Evolutionary conservation across 2,329 filamentous ascomycete species (phyloP), one percentile per base, ranked within the genome.

Genomic region (Tothia fuscella): DNA sequence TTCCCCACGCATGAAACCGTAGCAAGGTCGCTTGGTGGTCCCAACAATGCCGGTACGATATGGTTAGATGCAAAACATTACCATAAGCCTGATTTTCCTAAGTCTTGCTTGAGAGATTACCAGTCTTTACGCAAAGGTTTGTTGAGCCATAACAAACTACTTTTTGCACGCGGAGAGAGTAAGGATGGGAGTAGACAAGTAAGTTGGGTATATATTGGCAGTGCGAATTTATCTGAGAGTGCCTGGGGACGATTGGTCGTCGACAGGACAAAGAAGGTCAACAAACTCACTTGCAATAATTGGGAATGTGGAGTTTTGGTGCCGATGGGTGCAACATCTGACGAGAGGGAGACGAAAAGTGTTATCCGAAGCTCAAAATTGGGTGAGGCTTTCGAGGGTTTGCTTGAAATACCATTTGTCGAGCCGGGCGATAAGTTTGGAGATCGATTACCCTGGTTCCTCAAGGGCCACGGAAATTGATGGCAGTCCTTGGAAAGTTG

Each of bases 231-330:
- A 21, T 93, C 87, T 0, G 87, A 95, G 60, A 88, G 83, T 56
- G 91, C 91, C 22, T 98, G 91, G 89, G 91, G 89, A 17, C 78
- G 78, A 35, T 62, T 94, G 22, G 74, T 79, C 41, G 78, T 78
- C 53, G 80, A 93, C 52, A 76, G 72, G 50, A 62, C 58, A 6
- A 80, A 75, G 2, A 79, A 79, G 47, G 61, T 73, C 47, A 74
- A 77, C 10, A 93, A 86, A 58, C 68, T 96, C 48, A 87, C 74
- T 47, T 87, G 82, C 59, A 78, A 83, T 42, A 98, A 96, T 58
- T 96, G 89, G 88, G 91, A 96, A 62, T 94, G 87, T 55, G 91
- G 91, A 26, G 83, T 98, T 1, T 52, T 96, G 19, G 57, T 95
- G 30, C 77, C 79, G 7, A 66, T 82, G 48, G 38, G n/a, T n/a